These are phyloP conservation scores for Castanospermum australe DNA, from an alignment of 306 rosid species.

Conservation along the genomic window DNA sequence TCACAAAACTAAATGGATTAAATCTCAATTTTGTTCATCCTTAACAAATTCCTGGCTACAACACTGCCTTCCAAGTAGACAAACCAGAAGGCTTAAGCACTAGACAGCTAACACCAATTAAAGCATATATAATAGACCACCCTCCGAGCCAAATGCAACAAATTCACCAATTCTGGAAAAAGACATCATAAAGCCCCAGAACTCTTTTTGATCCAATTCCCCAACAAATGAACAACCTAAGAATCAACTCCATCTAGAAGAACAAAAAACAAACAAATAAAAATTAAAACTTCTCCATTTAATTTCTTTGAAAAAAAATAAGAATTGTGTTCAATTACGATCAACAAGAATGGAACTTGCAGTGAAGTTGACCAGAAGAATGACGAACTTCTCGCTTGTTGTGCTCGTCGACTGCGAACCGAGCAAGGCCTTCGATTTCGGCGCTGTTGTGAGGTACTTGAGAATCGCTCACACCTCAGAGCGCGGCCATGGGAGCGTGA, in stretches of 20 bases:
- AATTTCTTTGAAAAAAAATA: neutral
- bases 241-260: neutral
- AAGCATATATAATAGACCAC: neutral
- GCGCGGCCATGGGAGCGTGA: conserved; percentile 42
- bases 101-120: neutral
- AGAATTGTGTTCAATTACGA: neutral
- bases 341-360: neutral
- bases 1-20: no score
- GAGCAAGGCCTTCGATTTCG: conserved; percentile 63
- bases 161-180: neutral
- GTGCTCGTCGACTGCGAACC: conserved; percentile 83
- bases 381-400: conserved; percentile 65
- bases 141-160: neutral
- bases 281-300: neutral
- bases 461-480: conserved; percentile 60
- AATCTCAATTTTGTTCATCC: no score
- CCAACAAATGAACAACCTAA: neutral
- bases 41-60: neutral
- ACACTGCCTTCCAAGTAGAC: neutral
- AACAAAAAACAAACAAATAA: neutral
- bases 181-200: neutral
- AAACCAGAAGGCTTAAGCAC: no score
- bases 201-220: neutral
- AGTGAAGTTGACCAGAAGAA: neutral
- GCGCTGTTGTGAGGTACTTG: conserved; percentile 46